Conservation (phyloP, 1,139 yeast species). For the Geotrichum bryndzae region DNA sequence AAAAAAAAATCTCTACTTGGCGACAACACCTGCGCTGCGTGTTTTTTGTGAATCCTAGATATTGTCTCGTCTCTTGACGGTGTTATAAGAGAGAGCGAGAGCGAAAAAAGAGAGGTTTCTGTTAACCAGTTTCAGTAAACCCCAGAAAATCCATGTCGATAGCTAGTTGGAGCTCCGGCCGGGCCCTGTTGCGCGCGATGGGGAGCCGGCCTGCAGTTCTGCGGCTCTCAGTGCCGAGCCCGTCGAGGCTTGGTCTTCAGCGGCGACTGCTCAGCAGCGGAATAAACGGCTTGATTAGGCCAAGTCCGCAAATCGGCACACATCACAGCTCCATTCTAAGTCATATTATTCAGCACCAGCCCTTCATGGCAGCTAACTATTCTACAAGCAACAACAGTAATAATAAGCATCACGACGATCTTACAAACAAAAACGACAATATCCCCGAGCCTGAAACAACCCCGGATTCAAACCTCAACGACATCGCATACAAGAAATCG, state of each 20-base stretch:
- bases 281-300: neutral
- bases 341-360: neutral
- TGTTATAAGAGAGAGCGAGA: neutral
- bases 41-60: neutral
- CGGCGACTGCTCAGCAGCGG: neutral
- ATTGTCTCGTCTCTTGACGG: neutral
- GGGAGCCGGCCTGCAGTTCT: neutral
- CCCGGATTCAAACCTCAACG: neutral
- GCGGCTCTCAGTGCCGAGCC: neutral
- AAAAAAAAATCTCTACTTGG: too few relatives aligned
- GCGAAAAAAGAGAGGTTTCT: neutral
- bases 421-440: neutral
- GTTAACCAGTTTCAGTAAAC: neutral
- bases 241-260: neutral
- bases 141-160: neutral
- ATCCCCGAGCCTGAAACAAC: neutral
- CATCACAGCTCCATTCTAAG: neutral
- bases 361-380: neutral
- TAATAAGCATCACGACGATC: neutral
- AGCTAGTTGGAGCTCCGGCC: neutral
- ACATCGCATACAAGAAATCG: constrained; percentile 19
- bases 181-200: neutral
- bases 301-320: neutral
- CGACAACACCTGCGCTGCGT: too few relatives aligned
- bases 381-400: neutral